Evolutionary conservation across 2,329 filamentous ascomycete genomes (phyloP), one percentile per base, ranked within the genome.

Genomic region (Colletotrichum lupini): DNA sequence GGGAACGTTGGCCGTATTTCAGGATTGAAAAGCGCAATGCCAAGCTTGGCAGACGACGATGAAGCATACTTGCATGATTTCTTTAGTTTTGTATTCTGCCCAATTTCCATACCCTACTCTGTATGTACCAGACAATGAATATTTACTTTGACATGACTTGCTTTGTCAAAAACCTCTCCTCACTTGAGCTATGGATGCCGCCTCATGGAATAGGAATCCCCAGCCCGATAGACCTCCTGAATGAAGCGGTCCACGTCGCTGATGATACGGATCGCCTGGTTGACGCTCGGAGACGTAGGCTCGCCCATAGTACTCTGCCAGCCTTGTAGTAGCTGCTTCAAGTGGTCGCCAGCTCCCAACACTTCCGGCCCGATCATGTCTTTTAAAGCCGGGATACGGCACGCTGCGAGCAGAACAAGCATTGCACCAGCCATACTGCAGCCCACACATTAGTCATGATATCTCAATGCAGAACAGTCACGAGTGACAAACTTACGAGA

Each of bases 351-450:
- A 0, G 85, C 82, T 1, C 78, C 76, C 0, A 83, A 77, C 0
- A 85, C 81, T 7, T 86, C 81, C 0, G 80, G 78, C 0, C 81
- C 80, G 4, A 87, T 82, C 12, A 86, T 79, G 8, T 77, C 77
- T 19, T 82, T 80, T 0, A 87, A 74, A 0, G 79, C 76, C 0
- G 81, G 81, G 0, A 86, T 80, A 4, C 83, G 81, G 8, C 82
- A 85, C 0, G 85, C 85, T 0, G 86, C 86, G 0, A 88, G 80
- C 0, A 87, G 78, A 1, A 88, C 83, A 3, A 87, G 82, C 85
- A 87, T 88, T 3, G 85, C 85, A 0, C 84, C 84, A 0, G 85
- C 85, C 85, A 87, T 87, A 0, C 86, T 87, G 30, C 5, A 24
- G 4, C 0, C 6, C 11, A 24, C 2, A 3, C 7, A 11, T 57